A percentile compares a stretch with the other conserved stretches of the same genome.
Conservation (phyloP, 2,329 filamentous ascomycete species). For the Sporothrix pseudoabietina region DNA sequence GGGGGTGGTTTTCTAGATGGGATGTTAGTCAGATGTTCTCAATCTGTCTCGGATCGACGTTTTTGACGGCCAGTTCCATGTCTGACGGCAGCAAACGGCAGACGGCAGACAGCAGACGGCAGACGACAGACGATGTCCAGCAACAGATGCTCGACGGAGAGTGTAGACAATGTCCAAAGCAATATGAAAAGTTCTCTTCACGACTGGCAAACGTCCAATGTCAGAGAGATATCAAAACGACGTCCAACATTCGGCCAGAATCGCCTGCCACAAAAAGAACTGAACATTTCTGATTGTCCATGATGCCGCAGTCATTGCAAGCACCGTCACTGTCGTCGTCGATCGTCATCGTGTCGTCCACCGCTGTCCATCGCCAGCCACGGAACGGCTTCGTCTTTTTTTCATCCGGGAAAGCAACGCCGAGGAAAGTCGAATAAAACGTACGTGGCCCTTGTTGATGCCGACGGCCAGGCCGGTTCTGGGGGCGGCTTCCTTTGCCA, state of each 20-base stretch:
- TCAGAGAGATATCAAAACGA: neutral
- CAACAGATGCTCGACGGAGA: neutral
- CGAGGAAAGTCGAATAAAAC: conserved; percentile 23
- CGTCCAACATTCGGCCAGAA: neutral
- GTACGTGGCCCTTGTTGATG: conserved; percentile 54
- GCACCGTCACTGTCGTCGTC: neutral
- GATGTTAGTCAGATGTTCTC: neutral
- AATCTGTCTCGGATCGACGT: neutral
- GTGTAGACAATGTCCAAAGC: neutral
- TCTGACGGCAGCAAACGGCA: neutral
- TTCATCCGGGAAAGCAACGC: neutral
- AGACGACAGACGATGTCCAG: neutral
- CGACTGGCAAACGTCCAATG: neutral
- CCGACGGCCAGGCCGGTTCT: conserved; percentile 63
- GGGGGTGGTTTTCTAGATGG: conserved; percentile 72
- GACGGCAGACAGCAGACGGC: neutral
- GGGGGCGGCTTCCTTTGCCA: conserved; percentile 63
- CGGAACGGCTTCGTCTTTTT: neutral
- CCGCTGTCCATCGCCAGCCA: neutral
- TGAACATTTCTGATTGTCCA: neutral
- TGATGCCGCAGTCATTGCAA: neutral
- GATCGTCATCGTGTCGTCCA: neutral
- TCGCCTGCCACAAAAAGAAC: neutral
- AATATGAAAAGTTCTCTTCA: neutral
- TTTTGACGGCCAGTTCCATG: neutral